A percentile compares a stretch with the other conserved stretches of the same genome.
Conservation (phyloP, 1,139 yeast genomes). For the Fermentozyma sake region DNA sequence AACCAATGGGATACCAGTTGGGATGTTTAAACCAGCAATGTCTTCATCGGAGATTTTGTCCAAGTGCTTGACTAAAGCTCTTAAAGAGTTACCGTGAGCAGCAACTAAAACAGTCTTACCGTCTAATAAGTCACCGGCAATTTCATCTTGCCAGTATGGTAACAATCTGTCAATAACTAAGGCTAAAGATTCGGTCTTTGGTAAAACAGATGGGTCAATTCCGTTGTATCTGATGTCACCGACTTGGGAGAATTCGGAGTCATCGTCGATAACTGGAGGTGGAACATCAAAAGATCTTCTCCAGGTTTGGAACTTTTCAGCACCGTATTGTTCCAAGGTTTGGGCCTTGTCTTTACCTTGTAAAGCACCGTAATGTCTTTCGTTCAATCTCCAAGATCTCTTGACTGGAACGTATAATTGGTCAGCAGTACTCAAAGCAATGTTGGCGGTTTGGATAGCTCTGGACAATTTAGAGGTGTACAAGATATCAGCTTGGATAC, state of each 20-base stretch:
- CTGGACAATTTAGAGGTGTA: conserved; percentile 91
- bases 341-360: conserved; percentile 98
- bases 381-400: conserved; percentile 97
- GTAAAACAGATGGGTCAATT: conserved; percentile 80
- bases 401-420: conserved; percentile 88
- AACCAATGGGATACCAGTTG: conserved; percentile 98
- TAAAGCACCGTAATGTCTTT: conserved; percentile 98
- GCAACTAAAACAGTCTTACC: conserved; percentile 92
- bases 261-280: conserved; percentile 83
- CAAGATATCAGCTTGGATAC: conserved; percentile 78
- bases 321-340: conserved; percentile 82
- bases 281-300: conserved; percentile 98
- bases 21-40: conserved; percentile 92
- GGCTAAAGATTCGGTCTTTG: conserved; percentile 92
- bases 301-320: conserved; percentile 93
- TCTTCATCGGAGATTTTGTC: conserved; percentile 90
- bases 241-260: conserved; percentile 77
- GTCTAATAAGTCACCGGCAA: conserved; percentile 75
- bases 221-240: conserved; percentile 81
- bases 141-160: conserved; percentile 97
- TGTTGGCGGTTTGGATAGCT: conserved; percentile 97
- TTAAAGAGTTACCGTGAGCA: conserved; percentile 98
- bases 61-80: conserved; percentile 95
- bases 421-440: conserved; percentile 86
- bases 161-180: conserved; percentile 94